A percentile compares a stretch with the other conserved stretches of the same genome.
Conservation (phyloP, 2,329 filamentous ascomycete genomes). For the Aspergillus aculeatinus region DNA sequence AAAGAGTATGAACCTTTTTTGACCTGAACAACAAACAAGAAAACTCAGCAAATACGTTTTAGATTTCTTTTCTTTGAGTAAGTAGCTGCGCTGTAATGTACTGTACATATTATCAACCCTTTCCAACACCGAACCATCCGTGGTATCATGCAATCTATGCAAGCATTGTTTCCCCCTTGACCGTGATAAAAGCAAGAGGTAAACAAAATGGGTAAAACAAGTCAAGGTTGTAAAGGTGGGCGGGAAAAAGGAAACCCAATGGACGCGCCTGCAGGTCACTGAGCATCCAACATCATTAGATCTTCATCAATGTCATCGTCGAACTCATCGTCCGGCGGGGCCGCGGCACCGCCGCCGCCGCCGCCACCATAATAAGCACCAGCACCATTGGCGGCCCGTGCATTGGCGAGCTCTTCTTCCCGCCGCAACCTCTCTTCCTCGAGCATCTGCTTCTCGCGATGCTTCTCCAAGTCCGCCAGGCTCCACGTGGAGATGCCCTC, state of each 20-base stretch:
- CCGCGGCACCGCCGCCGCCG: conserved; percentile 17
- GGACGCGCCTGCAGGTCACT: conserved; percentile 20
- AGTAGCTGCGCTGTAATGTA: conserved; percentile 1
- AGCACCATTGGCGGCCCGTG: conserved; percentile 24
- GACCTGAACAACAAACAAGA: conserved; percentile 1
- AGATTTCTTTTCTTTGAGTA: neutral
- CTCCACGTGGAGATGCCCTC: conserved; percentile 95
- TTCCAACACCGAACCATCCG: conserved; percentile 23
- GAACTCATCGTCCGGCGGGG: conserved; percentile 30
- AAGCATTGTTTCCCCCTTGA: conserved; percentile 11
- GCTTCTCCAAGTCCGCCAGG: conserved; percentile 69
- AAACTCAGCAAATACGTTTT: neutral
- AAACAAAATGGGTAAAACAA: conserved; percentile 8
- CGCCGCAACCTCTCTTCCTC: conserved; percentile 67
- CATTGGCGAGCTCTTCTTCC: conserved; percentile 41
- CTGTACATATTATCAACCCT: conserved; percentile 10
- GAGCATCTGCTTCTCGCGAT: conserved; percentile 67
- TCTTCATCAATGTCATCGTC: conserved; percentile 47
- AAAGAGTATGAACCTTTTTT: conserved; percentile 12
- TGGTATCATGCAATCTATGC: conserved; percentile 26
- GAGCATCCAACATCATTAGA: conserved; percentile 42
- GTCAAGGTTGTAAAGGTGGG: conserved; percentile 1
- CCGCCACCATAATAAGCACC: conserved; percentile 23
- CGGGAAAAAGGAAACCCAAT: conserved; percentile 2
- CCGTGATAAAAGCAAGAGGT: conserved; percentile 15